Conservation (phyloP, 2,329 filamentous ascomycete genomes). For the Cladosporium sp. region DNA sequence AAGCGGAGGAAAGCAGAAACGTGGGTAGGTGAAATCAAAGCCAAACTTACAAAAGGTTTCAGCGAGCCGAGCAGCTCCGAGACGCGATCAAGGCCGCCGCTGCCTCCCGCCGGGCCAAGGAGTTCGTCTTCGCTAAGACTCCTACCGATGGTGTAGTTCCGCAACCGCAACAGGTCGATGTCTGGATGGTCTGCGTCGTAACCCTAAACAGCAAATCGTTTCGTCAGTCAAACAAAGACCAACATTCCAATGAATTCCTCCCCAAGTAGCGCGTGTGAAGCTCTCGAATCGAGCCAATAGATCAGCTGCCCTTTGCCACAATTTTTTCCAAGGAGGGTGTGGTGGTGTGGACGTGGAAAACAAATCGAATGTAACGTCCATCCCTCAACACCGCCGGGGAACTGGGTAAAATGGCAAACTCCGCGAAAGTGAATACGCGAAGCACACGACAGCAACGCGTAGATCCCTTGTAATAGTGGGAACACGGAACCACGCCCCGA, state of each 20-base stretch:
- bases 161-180: slow-evolving; percentile 74
- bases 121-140: slow-evolving; percentile 65
- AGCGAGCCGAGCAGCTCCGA: slow-evolving; percentile 62
- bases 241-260: not conserved
- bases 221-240: not conserved
- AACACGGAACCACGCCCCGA: not conserved
- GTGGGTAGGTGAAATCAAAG: not conserved
- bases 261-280: not conserved
- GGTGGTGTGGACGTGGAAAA: not conserved
- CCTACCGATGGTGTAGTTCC: slow-evolving; percentile 70
- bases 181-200: slow-evolving; percentile 71
- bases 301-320: not conserved
- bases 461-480: slow-evolving; percentile 1
- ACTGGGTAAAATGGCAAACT: slow-evolving; percentile 3
- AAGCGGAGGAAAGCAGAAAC: no score
- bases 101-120: slow-evolving; percentile 49
- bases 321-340: not conserved
- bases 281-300: no score
- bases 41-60: slow-evolving; percentile 72
- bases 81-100: slow-evolving; percentile 63
- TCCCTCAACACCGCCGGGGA: not conserved
- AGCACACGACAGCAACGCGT: no score
- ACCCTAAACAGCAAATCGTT: slow-evolving; percentile 48
- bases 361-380: not conserved
- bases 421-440: no score